Evolutionary conservation across 192 early-diverging fungal genomes (phyloP), one percentile per base, ranked within the genome.

Genomic region (Backusella australiensis): DNA sequence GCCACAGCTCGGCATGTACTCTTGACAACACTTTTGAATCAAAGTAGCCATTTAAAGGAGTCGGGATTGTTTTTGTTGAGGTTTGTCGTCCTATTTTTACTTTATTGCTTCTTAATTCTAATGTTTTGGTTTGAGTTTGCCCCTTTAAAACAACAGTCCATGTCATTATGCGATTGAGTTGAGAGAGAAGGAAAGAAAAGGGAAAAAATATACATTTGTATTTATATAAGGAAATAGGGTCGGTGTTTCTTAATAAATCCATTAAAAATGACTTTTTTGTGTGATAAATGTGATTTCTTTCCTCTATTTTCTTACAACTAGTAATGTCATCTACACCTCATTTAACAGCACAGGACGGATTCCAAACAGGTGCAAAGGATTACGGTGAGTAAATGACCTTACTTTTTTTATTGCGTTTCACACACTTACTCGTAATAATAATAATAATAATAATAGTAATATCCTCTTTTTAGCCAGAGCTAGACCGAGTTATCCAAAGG

Each of bases 1-100:
- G 79, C 89, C 88, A 92, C 14, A 95, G 78, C 49, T 94, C 91
- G 26, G 93, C 94, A 81, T 95, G 94, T 34, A 82, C 85, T 34
- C 94, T 81, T 49, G 88, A 90, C 38, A 95, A 80, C 8, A 95
- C 94, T 78, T 94, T 95, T 26, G 92, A 89, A 73, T 95, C 93
- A 84, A 94, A 95, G 59, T 90, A 90, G 1, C 93, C 94, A 82
- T 95, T 95, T 65, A 71, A 80, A 14, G 90, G 80, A 26, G 87
- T 84, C 17, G 94, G 93, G 1, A 77, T 72, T 19, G 88, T 87
- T 59, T 91, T 91, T 67, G 87, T 79, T 39, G 77, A 88, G 1
- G 92, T 88, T 73, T 92, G 92, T 11, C 94, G 82, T 0, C 94
- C 94, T 77, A 95, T 89, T 74, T 88, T 91, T 72, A 92, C 77